Percentiles rank a stretch among this genome's conserved stretches.
phyloP scores from a whole-genome alignment of 2,329 filamentous ascomycete species.

The Colletotrichum australisinense region DNA sequence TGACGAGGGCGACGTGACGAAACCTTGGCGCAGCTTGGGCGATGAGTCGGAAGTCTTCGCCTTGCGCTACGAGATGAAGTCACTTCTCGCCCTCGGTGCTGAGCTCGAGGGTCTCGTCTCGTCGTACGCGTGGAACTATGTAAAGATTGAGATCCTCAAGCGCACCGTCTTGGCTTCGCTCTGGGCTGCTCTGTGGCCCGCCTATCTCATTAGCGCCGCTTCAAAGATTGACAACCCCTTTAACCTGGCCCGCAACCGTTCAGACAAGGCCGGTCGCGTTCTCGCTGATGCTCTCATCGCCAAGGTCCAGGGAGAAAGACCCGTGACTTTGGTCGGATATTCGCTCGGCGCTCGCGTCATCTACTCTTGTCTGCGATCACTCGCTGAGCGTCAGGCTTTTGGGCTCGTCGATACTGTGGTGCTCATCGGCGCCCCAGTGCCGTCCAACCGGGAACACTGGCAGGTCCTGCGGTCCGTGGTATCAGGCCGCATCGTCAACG shows the following conservation, averaged over 20 bases:
- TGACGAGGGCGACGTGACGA: constrained; percentile 78
- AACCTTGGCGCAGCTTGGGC: constrained; percentile 82
- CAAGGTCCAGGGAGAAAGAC: constrained; percentile 83
- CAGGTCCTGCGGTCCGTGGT: constrained; percentile 81
- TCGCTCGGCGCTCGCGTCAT: constrained; percentile 86
- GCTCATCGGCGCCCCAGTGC: constrained; percentile 83
- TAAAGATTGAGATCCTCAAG: constrained; percentile 81
- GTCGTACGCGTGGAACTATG: constrained; percentile 79
- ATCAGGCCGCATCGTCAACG: constrained; percentile 85
- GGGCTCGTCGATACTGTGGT: constrained; percentile 87
- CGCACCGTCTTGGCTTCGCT: constrained; percentile 76
- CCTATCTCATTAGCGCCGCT: constrained; percentile 74
- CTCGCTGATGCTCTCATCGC: constrained; percentile 87
- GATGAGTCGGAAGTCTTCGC: constrained; percentile 84
- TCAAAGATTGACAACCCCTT: constrained; percentile 85
- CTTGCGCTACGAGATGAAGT: constrained; percentile 83
- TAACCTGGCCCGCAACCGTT: constrained; percentile 78
- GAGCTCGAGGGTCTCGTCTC: constrained; percentile 78
- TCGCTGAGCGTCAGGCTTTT: constrained; percentile 84
- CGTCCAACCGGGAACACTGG: constrained; percentile 80
- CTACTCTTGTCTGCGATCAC: constrained; percentile 80
- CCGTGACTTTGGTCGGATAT: constrained; percentile 84
- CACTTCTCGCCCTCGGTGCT: constrained; percentile 80
- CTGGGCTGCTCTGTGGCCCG: constrained; percentile 76
- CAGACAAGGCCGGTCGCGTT: constrained; percentile 83